A percentile compares a stretch with the other conserved stretches of the same genome.
Evolutionary conservation across 257 asterid genomes (phyloP).

Genomic region (Solanum bukasovii): DNA sequence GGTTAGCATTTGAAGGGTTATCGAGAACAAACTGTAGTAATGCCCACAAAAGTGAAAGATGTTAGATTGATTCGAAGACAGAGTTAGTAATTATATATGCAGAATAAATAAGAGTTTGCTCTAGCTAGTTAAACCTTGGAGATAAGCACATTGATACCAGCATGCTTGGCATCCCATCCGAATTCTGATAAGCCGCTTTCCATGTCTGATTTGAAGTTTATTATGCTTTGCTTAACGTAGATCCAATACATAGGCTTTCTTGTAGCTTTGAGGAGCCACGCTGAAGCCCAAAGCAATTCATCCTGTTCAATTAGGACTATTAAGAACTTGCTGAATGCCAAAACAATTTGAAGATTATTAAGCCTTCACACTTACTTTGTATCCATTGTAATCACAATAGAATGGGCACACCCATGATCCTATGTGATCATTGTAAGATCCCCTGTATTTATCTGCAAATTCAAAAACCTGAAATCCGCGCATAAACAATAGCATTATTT

Average conservation of each 20-base stretch:
- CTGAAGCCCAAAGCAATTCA: conserved; percentile 11
- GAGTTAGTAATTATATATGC: background rate
- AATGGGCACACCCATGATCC: conserved; percentile 69
- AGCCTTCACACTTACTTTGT: conserved; percentile 26
- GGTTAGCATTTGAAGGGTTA: background rate
- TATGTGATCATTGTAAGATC: conserved; percentile 63
- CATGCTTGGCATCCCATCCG: conserved; percentile 50
- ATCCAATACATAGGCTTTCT: background rate
- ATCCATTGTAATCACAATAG: conserved; percentile 76
- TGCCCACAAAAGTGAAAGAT: background rate
- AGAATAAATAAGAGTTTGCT: background rate
- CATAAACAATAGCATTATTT: background rate
- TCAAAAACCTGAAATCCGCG: conserved; percentile 14
- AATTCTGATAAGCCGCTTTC: conserved; percentile 19
- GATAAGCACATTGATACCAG: conserved; percentile 38
- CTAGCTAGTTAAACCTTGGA: conserved; percentile 21
- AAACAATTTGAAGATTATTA: background rate
- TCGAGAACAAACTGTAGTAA: background rate
- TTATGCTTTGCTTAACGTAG: background rate
- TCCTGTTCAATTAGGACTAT: background rate
- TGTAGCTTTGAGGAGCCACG: conserved; percentile 7
- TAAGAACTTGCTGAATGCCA: background rate
- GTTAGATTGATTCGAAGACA: background rate
- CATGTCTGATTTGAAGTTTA: background rate
- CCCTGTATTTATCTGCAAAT: conserved; percentile 59